Percentiles rank a stretch among this genome's conserved stretches.
Conservation (phyloP, 2,329 filamentous ascomycete genomes). For the Fusarium succisae region DNA sequence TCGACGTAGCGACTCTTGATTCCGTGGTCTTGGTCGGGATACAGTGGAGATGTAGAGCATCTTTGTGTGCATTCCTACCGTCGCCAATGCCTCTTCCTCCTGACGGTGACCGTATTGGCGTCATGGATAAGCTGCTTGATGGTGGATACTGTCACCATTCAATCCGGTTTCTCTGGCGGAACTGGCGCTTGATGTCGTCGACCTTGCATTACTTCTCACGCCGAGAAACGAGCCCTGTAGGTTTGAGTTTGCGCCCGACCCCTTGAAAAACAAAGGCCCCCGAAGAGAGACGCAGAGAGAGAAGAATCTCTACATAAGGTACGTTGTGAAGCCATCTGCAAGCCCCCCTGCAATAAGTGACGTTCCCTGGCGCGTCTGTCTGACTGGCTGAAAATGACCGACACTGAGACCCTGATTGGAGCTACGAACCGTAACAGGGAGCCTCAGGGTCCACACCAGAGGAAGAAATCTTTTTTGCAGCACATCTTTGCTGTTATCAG, state of each 20-base stretch:
- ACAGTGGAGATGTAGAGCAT: slow-evolving; percentile 1
- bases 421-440: slow-evolving; percentile 19
- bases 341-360: slow-evolving; percentile 1
- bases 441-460: slow-evolving; percentile 43
- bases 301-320: background rate
- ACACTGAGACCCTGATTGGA: slow-evolving; percentile 31
- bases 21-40: slow-evolving; percentile 9
- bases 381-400: slow-evolving; percentile 27
- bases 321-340: slow-evolving; percentile 1
- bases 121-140: slow-evolving; percentile 26
- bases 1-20: slow-evolving; percentile 20
- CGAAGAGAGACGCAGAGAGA: background rate
- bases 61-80: slow-evolving; percentile 28
- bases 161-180: slow-evolving; percentile 26
- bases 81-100: slow-evolving; percentile 22
- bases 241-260: slow-evolving; percentile 1
- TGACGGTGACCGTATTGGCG: slow-evolving; percentile 38
- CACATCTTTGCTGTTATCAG: slow-evolving; percentile 32
- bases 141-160: slow-evolving; percentile 22
- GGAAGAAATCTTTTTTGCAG: background rate
- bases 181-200: slow-evolving; percentile 28
- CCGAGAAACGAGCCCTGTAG: background rate
- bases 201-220: slow-evolving; percentile 24
- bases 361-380: slow-evolving; percentile 5
- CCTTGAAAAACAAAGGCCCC: background rate